Conservation (phyloP, 2,329 filamentous ascomycete species). For the Colletotrichum tropicicola region DNA sequence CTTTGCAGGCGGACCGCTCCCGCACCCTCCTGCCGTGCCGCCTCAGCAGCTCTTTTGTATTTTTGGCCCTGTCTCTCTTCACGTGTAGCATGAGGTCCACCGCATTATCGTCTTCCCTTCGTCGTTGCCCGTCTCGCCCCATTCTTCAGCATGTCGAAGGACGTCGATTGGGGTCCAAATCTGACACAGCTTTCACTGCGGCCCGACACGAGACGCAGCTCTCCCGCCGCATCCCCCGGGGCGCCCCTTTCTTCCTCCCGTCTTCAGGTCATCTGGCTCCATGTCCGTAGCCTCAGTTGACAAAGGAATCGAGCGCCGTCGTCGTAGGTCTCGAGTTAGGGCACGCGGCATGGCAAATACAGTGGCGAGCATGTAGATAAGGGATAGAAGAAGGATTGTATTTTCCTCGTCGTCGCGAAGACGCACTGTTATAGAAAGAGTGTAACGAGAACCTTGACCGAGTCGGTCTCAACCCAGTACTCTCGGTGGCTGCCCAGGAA, state of each 20-base stretch:
- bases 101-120: background rate
- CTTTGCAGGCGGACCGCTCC: slow-evolving; percentile 12
- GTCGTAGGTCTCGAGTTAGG: too few species aligned
- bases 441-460: background rate
- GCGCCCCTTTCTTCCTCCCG: too few species aligned
- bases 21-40: slow-evolving; percentile 19
- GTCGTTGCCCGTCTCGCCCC: background rate
- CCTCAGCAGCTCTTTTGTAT: background rate
- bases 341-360: too few species aligned
- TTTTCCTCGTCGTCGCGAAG: background rate
- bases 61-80: background rate
- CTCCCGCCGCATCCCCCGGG: background rate
- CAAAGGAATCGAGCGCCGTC: too few species aligned
- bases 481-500: background rate
- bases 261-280: too few species aligned
- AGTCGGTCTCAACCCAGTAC: background rate
- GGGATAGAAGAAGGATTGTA: slow-evolving; percentile 12
- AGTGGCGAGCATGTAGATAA: background rate
- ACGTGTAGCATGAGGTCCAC: slow-evolving; percentile 10
- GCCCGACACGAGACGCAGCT: slow-evolving; percentile 9
- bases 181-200: background rate
- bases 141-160: slow-evolving; percentile 14
- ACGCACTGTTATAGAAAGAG: background rate
- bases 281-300: too few species aligned
- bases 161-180: slow-evolving; percentile 5